Evolutionary conservation across 352 stramenopile genomes (phyloP), one percentile per base, ranked within the genome.

Genomic region (Pythium utonaiense): DNA sequence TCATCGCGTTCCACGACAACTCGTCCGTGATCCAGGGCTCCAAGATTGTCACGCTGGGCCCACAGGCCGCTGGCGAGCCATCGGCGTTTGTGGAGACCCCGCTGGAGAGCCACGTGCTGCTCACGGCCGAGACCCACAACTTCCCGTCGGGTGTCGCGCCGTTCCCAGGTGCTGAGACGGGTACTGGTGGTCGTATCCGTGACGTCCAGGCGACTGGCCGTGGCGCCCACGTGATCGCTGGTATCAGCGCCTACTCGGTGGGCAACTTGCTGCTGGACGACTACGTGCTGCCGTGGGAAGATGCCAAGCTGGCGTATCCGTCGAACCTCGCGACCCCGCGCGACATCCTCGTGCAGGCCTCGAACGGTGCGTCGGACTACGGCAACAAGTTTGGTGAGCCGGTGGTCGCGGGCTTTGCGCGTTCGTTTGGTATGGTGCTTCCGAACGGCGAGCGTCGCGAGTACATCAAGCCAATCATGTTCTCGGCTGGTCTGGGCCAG

Each of bases 381-480:
- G 98, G 97, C 31, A 99, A 99, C 86, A 99, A 99, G 80, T 99
- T 99, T 63, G 98, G 98, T 33, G 98, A 99, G 73, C 98, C 98
- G n/a, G 96, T 99, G 7, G 91, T 99, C 38, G 83, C 95, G 55
- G 98, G 98, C 22, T 99, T 98, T 66, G 97, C 96, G 28, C 88
- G 98, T 30, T 98, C 91, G 14, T 99, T 99, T 67, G 98, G 98
- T 16, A 94, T 98, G 83, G 78, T 96, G 21, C 73, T 99, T 48
- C 89, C 95, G 0, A 96, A 87, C 56, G 96, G 96, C 36, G 92
- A 98, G 62, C 88, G 98, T 27, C 96, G 95, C 63, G 98, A 99
- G 70, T 99, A 98, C 90, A 96, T 99, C 60, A 99, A 99, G 79
- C 98, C 98, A 24, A 99, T 99, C 71, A 99, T 99, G 97, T 99